These are phyloP conservation scores for Saxophila tyrrhenica DNA, from an alignment of 495 filamentous ascomycete genomes.

Conservation along the genomic window DNA sequence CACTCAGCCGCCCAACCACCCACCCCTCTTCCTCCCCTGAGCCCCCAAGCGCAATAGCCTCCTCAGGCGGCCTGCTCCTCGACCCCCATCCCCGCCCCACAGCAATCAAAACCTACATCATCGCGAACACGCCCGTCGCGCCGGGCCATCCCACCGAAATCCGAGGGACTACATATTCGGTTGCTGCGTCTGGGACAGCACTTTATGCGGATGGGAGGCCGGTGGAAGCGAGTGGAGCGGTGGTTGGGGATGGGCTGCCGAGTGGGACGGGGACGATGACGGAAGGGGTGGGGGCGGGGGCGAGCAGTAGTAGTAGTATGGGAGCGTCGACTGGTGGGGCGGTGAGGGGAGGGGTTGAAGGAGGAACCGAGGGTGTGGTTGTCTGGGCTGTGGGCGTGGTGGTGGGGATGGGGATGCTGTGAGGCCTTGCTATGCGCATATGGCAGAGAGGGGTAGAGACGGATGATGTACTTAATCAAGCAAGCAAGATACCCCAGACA, in stretches of 20 bases:
- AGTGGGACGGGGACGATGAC: neutral
- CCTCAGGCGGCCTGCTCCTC: neutral
- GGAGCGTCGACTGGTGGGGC: neutral
- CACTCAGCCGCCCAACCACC: too few species aligned
- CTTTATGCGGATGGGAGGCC: neutral
- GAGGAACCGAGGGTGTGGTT: neutral
- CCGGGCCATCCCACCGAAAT: neutral
- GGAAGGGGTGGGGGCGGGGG: neutral
- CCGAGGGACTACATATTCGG: neutral
- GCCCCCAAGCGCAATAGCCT: too few species aligned
- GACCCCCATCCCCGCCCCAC: neutral
- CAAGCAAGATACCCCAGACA: neutral
- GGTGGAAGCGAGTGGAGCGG: neutral
- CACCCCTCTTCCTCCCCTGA: too few species aligned
- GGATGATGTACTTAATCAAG: neutral
- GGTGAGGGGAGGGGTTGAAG: neutral
- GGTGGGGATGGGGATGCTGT: neutral
- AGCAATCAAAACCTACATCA: neutral
- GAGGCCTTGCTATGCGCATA: neutral
- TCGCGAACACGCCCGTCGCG: neutral
- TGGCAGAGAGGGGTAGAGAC: too few species aligned
- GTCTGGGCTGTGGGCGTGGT: neutral
- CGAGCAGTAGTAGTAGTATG: neutral
- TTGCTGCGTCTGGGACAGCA: neutral
- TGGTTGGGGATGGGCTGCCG: neutral